Evolutionary conservation across 768 basidiomycete genomes (phyloP).

Genomic region (Xerocomellus chrysenteron): DNA sequence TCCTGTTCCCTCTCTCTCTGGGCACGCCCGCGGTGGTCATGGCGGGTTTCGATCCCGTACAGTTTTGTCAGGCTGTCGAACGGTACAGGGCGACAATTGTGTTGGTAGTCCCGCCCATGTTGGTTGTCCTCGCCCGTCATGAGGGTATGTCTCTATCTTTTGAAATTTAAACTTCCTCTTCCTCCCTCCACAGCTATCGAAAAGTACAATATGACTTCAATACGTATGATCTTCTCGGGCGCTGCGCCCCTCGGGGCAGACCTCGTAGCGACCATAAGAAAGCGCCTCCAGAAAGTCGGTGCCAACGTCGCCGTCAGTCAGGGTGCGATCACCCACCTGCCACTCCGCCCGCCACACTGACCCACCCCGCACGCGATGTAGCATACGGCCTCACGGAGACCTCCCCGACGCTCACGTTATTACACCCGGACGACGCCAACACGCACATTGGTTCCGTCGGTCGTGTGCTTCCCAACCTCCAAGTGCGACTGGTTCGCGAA

Average conservation of each 20-base stretch:
- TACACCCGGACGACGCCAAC: conserved; percentile 42
- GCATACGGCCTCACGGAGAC: conserved; percentile 86
- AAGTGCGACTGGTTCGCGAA: conserved; percentile 68
- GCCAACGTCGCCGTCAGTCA: conserved; percentile 46
- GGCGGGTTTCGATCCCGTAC: conserved; percentile 66
- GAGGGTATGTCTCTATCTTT: conserved; percentile 45
- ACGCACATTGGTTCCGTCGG: conserved; percentile 67
- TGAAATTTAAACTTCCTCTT: too few relatives aligned
- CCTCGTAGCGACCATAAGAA: conserved; percentile 50
- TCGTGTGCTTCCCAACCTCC: conserved; percentile 81
- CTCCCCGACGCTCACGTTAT: conserved; percentile 65
- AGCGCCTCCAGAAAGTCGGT: conserved; percentile 42
- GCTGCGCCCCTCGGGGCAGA: conserved; percentile 78
- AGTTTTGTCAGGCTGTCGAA: conserved; percentile 66
- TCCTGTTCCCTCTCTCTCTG: conserved; percentile 50
- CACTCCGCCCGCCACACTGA: too few relatives aligned
- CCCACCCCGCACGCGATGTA: too few relatives aligned
- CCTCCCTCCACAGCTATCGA: conserved; percentile 47
- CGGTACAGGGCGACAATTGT: conserved; percentile 58
- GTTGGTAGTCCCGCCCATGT: conserved; percentile 76
- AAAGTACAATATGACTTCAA: conserved; percentile 62
- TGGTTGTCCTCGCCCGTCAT: conserved; percentile 71
- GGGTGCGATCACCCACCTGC: conserved; percentile 36
- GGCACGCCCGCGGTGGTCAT: conserved; percentile 58
- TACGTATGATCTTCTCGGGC: conserved; percentile 62